Base-by-base conservation (phyloP, 2,329 filamentous ascomycete genomes). In the Aaosphaeria arxii region DNA sequence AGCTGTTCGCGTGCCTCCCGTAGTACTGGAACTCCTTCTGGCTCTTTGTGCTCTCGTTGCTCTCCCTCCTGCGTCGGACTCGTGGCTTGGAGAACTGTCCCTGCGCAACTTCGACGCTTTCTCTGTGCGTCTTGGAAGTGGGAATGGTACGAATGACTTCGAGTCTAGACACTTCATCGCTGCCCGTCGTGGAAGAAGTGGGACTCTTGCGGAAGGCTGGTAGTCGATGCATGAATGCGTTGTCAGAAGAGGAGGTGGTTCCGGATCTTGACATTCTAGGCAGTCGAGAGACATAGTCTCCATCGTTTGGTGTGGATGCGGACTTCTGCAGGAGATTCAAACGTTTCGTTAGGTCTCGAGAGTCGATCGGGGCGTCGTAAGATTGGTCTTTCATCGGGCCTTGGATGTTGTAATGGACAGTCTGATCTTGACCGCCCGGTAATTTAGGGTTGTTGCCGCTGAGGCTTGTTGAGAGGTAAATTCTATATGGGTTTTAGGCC, bases 1-100 rank as follows among this genome's bases (percentile, higher is more conserved):
- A 71, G 44, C 58, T 59, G 44, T 71, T 71, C 7, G 58, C 58
- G 51, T 71, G 69, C 5, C 69, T 24, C 5, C 66, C 66, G 38
- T 69, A 69, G 41, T 66, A 66, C 48, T 59, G 63, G 17, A 66
- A 66, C 41, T 67, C 56, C 31, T 52, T 55, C 17, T 54, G 50
- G 39, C 32, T 50, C 44, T 54, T 54, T 33, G 49, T 50, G 33
- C 51, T 54, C 44, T 53, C 43, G 30, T 50, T 51, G 35, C 47
- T 59, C 13, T 43, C 49, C 40, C 61, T 51, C 4, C 58, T 44
- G 5, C 56, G 56, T 39, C 56, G 53, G 44, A 62, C 44, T 2
- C 56, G 47, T 5, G 63, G 63, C 54, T 65, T 67, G 28, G 58
- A 63, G 50, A 66, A 67, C 35, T 58, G 53, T 30, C 62, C 65